Percentiles rank a stretch among this genome's conserved stretches.
These are phyloP conservation scores for Sporothrix sp. DNA, from an alignment of 2,329 filamentous ascomycete genomes.

Conservation along the genomic window DNA sequence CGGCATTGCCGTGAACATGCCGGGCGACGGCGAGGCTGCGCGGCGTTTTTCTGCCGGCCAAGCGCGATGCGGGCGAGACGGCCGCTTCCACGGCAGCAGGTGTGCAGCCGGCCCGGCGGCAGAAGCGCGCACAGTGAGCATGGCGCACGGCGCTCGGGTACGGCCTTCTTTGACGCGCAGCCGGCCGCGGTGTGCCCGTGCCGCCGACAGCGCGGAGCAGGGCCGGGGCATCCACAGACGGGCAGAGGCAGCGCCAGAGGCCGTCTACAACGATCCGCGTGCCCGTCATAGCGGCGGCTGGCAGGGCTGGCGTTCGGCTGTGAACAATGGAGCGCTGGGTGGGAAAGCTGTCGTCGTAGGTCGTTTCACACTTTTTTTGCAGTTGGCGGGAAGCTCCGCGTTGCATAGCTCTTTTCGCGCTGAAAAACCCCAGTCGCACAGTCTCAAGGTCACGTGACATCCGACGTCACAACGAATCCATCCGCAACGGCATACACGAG, in stretches of 20 bases:
- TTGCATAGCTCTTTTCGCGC: constrained; percentile 2
- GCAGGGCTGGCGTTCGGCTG: too few relatives aligned
- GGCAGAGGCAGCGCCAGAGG: constrained; percentile 55
- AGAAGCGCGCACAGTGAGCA: too few relatives aligned
- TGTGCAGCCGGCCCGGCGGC: too few relatives aligned
- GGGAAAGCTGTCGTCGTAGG: too few relatives aligned
- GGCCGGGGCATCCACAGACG: constrained; percentile 37
- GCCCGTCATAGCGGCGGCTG: constrained; percentile 25
- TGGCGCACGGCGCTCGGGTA: too few relatives aligned
- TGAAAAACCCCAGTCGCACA: background rate
- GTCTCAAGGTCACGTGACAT: constrained; percentile 1
- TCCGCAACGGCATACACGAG: background rate
- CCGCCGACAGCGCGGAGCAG: constrained; percentile 26
- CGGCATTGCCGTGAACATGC: constrained; percentile 2
- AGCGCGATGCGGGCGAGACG: too few relatives aligned
- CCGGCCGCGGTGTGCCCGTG: constrained; percentile 10
- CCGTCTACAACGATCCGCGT: constrained; percentile 41
- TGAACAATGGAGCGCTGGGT: too few relatives aligned
- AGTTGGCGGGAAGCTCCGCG: constrained; percentile 1
- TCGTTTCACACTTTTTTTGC: constrained; percentile 4
- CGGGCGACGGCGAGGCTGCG: background rate
- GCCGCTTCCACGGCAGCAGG: background rate
- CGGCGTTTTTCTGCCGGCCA: too few relatives aligned
- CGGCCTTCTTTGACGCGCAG: background rate
- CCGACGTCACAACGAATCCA: background rate